phyloP scores from a whole-genome alignment of 495 filamentous ascomycete species.

The Penicillium crystallinum region DNA sequence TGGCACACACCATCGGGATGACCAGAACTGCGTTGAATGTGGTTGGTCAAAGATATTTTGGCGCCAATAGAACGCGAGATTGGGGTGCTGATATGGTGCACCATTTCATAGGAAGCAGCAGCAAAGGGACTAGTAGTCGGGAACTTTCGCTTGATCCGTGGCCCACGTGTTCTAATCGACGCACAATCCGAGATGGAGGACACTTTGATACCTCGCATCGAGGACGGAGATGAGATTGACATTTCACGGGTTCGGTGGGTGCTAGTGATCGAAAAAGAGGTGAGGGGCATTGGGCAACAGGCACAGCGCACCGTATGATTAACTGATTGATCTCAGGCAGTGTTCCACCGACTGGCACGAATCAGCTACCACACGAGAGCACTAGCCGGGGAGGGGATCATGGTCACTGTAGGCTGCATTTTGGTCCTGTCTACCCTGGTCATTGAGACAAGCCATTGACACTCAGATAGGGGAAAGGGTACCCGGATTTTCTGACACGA shows the following conservation, averaged over 20 bases:
- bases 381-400: conserved; percentile 51
- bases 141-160: conserved; percentile 36
- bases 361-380: conserved; percentile 49
- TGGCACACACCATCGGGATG: conserved; percentile 64
- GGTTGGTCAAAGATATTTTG: conserved; percentile 12
- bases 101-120: conserved; percentile 41
- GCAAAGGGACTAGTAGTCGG: conserved; percentile 70
- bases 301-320: not conserved
- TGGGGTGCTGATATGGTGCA: not conserved
- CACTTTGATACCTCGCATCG: conserved; percentile 57
- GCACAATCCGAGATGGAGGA: conserved; percentile 37
- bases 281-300: conserved; percentile 17
- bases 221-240: conserved; percentile 49
- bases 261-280: conserved; percentile 90
- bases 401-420: conserved; percentile 57
- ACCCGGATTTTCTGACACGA: conserved; percentile 79
- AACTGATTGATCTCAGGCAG: conserved; percentile 54
- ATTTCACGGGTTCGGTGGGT: conserved; percentile 61
- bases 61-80: not conserved
- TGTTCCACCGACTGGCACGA: conserved; percentile 65
- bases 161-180: conserved; percentile 18
- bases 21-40: conserved; percentile 35
- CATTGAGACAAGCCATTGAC: not conserved
- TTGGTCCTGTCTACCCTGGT: not conserved
- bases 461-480: conserved; percentile 67